Percentiles rank a stretch among this genome's conserved stretches.
Evolutionary conservation across 1,284 basidiomycete species (phyloP).

Genomic region (Apiotrichum akiyoshidainum): DNA sequence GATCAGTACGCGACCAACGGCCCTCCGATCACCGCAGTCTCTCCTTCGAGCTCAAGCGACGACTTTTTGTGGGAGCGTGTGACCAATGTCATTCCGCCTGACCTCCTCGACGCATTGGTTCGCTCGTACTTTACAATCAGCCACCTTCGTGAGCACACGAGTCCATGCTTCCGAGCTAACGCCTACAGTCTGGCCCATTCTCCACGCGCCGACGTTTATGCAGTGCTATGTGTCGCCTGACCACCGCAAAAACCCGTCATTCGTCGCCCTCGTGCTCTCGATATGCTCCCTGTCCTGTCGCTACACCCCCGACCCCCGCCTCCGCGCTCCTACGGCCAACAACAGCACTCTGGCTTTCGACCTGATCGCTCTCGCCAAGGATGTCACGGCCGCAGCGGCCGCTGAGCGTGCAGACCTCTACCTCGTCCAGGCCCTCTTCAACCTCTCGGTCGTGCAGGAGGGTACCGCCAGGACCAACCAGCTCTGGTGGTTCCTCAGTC

Average conservation of each 20-base stretch:
- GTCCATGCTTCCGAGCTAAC: background rate
- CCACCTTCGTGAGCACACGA: slow-evolving; percentile 28
- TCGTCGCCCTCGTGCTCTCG: slow-evolving; percentile 33
- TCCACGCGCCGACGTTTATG: slow-evolving; percentile 38
- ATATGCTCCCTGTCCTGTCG: slow-evolving; percentile 36
- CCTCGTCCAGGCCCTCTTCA: slow-evolving; percentile 37
- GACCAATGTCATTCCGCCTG: slow-evolving; percentile 23
- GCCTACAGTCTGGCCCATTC: slow-evolving; percentile 33
- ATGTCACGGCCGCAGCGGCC: slow-evolving; percentile 19
- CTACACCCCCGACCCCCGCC: slow-evolving; percentile 28
- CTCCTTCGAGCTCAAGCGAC: slow-evolving; percentile 19
- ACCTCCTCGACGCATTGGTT: slow-evolving; percentile 28
- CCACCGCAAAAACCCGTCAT: slow-evolving; percentile 29
- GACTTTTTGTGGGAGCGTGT: slow-evolving; percentile 29
- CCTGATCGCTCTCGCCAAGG: slow-evolving; percentile 25
- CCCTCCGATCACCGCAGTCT: slow-evolving; percentile 1
- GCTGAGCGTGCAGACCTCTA: slow-evolving; percentile 29
- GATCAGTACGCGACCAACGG: slow-evolving; percentile 10
- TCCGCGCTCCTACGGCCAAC: slow-evolving; percentile 14
- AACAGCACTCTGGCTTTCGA: slow-evolving; percentile 16
- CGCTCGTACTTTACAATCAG: slow-evolving; percentile 38
- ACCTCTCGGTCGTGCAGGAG: slow-evolving; percentile 34
- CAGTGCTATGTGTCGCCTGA: slow-evolving; percentile 22
- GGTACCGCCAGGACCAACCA: slow-evolving; percentile 30
- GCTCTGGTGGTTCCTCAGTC: slow-evolving; percentile 30